These are phyloP conservation scores for Fabrea salina DNA, from an alignment of 169 alveolate genomes.

Conservation along the genomic window DNA sequence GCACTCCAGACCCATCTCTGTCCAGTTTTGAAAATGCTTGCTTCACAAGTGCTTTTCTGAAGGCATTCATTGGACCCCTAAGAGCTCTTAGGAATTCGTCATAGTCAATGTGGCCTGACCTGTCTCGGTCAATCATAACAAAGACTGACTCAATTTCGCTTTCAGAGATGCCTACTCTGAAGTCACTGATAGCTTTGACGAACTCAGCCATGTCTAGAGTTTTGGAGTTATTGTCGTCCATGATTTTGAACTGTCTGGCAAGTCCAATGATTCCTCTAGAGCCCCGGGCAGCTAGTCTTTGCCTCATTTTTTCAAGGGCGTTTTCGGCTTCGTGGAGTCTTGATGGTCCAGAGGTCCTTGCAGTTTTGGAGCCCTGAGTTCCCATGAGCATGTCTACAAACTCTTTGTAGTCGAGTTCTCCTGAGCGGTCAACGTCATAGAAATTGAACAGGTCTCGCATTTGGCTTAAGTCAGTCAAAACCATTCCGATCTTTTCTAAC, in stretches of 20 bases:
- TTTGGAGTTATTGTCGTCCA: constrained; percentile 57
- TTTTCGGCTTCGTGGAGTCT: constrained; percentile 19
- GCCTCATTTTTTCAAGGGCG: constrained; percentile 45
- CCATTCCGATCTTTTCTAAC: constrained; percentile 67
- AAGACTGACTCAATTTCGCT: constrained; percentile 59
- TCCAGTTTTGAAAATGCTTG: constrained; percentile 66
- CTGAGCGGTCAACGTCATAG: constrained; percentile 58
- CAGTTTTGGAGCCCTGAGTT: neutral
- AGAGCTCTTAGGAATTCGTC: constrained; percentile 75
- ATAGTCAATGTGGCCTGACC: constrained; percentile 62
- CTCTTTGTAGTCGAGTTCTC: constrained; percentile 68
- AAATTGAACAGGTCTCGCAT: neutral
- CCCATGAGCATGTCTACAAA: constrained; percentile 43
- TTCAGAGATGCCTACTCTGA: constrained; percentile 43
- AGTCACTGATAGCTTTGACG: constrained; percentile 52
- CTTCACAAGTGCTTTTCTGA: constrained; percentile 61
- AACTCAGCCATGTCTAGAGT: constrained; percentile 47
- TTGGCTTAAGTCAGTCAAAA: neutral
- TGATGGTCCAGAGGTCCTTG: neutral
- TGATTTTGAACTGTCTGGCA: constrained; percentile 57
- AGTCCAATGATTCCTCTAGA: constrained; percentile 70
- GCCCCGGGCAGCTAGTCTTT: constrained; percentile 64
- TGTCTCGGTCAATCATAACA: constrained; percentile 60
- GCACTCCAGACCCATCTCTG: constrained; percentile 57
- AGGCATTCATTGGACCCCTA: constrained; percentile 71